Conservation (phyloP, 352 stramenopile species). For the Globisporangium acanthophoron region DNA sequence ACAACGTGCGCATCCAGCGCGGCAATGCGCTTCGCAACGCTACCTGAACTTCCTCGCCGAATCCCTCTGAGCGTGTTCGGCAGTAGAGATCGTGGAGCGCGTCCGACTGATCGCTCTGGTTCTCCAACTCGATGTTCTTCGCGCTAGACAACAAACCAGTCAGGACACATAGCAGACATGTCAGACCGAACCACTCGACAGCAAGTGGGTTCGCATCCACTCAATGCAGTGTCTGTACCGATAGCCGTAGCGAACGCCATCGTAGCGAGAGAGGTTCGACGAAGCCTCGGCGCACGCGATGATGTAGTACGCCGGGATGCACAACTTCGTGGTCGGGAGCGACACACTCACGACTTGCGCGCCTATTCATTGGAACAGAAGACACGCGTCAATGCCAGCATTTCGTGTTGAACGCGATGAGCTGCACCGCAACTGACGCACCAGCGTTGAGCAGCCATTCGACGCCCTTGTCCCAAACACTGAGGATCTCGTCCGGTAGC, state of each 20-base stretch:
- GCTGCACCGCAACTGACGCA: not conserved
- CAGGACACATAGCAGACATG: not conserved
- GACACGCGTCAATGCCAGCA: not conserved
- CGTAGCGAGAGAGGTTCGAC: constrained; percentile 97
- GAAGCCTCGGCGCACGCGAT: constrained; percentile 96
- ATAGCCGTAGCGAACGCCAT: constrained; percentile 92
- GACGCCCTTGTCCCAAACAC: constrained; percentile 80
- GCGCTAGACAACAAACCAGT: constrained; percentile 22
- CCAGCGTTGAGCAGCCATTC: constrained; percentile 60
- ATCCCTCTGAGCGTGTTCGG: constrained; percentile 83
- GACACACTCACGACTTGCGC: constrained; percentile 75
- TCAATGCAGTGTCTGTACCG: constrained; percentile 21
- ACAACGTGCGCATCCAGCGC: not conserved
- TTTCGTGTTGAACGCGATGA: not conserved
- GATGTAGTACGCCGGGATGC: constrained; percentile 97
- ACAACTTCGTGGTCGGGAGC: constrained; percentile 76
- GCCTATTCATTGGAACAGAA: constrained; percentile 17
- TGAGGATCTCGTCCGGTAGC: constrained; percentile 75
- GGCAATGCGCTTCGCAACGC: not conserved
- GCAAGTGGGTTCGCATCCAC: not conserved
- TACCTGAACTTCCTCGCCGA: constrained; percentile 90
- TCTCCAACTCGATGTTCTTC: constrained; percentile 42
- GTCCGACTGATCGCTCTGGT: constrained; percentile 62
- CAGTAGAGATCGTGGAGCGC: constrained; percentile 85
- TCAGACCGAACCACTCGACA: not conserved